Percentiles rank a stretch among this genome's conserved stretches.
phyloP scores from a whole-genome alignment of 495 filamentous ascomycete genomes.

The Lasiosphaeria ovina region DNA sequence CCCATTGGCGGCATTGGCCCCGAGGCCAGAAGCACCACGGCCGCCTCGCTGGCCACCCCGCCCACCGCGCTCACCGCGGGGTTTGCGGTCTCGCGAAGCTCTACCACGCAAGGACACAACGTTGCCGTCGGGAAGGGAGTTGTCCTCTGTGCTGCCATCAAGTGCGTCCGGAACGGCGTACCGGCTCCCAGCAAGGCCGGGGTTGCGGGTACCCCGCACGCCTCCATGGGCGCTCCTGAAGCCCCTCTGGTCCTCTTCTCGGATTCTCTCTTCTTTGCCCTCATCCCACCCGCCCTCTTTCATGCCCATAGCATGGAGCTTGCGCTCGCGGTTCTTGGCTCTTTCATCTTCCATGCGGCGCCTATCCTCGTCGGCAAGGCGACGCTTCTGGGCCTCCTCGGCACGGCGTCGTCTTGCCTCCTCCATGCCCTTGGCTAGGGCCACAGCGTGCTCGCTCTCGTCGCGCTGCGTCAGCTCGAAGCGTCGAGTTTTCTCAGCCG shows the following conservation, averaged over 20 bases:
- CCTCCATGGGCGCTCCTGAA: constrained; percentile 45
- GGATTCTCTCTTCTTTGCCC: constrained; percentile 38
- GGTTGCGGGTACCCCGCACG: constrained; percentile 32
- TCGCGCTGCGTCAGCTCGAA: constrained; percentile 53
- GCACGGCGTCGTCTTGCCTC: constrained; percentile 45
- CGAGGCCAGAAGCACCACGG: not conserved
- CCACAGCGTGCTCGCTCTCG: constrained; percentile 48
- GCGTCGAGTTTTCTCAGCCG: constrained; percentile 46
- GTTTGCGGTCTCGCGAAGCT: not conserved
- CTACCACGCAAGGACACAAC: constrained; percentile 12
- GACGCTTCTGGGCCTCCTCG: constrained; percentile 40
- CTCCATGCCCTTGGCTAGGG: constrained; percentile 51
- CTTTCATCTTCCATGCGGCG: constrained; percentile 51
- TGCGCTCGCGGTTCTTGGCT: constrained; percentile 46
- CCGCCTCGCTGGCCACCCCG: constrained; percentile 5
- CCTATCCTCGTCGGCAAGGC: constrained; percentile 40
- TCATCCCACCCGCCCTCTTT: constrained; percentile 50
- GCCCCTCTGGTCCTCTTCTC: constrained; percentile 29
- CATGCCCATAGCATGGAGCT: constrained; percentile 44
- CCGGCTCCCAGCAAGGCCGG: constrained; percentile 33
- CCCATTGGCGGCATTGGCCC: not conserved
- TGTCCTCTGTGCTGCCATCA: constrained; percentile 17
- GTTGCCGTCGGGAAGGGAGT: too few relatives aligned
- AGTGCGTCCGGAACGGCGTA: constrained; percentile 31
- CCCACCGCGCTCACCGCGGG: constrained; percentile 21